Conservation (phyloP, 2,329 filamentous ascomycete genomes). For the Grosmannia huntii region DNA sequence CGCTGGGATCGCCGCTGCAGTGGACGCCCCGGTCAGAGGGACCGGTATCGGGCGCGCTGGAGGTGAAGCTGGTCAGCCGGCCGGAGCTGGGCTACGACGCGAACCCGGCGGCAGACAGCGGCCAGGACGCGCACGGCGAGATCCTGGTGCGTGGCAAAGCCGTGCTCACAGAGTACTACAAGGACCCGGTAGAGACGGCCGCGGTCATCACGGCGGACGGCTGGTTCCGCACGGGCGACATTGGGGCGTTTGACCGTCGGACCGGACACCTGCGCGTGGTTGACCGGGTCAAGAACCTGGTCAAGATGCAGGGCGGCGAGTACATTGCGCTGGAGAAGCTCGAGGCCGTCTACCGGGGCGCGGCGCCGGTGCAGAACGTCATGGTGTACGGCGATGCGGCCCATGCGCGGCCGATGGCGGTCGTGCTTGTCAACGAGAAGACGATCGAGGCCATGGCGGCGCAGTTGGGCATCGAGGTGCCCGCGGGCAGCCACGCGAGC, state of each 20-base stretch:
- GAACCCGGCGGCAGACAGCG: conserved; percentile 57
- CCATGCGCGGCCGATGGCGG: conserved; percentile 66
- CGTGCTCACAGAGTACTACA: conserved; percentile 67
- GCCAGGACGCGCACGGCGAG: conserved; percentile 75
- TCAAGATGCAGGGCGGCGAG: conserved; percentile 91
- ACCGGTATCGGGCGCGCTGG: conserved; percentile 61
- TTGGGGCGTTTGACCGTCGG: conserved; percentile 67
- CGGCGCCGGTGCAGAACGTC: conserved; percentile 68
- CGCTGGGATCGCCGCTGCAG: conserved; percentile 71
- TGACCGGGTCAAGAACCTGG: conserved; percentile 95
- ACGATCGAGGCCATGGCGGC: conserved; percentile 46
- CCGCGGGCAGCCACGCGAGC: conserved; percentile 18
- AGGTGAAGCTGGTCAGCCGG: conserved; percentile 86
- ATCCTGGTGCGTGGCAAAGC: conserved; percentile 74
- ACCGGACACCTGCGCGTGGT: conserved; percentile 76
- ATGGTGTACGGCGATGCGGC: conserved; percentile 72
- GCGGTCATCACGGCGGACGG: conserved; percentile 69
- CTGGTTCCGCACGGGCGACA: conserved; percentile 96
- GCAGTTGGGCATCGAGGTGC: conserved; percentile 39
- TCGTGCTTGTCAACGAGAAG: conserved; percentile 60
- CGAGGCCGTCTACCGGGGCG: conserved; percentile 78
- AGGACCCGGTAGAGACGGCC: conserved; percentile 75
- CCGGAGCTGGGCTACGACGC: conserved; percentile 77
- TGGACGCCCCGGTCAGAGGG: conserved; percentile 72
- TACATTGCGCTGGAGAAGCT: conserved; percentile 96